Percentiles rank a stretch among this genome's conserved stretches.
Conservation (phyloP, 129 eudicot species). For the Escallonia rubra region DNA sequence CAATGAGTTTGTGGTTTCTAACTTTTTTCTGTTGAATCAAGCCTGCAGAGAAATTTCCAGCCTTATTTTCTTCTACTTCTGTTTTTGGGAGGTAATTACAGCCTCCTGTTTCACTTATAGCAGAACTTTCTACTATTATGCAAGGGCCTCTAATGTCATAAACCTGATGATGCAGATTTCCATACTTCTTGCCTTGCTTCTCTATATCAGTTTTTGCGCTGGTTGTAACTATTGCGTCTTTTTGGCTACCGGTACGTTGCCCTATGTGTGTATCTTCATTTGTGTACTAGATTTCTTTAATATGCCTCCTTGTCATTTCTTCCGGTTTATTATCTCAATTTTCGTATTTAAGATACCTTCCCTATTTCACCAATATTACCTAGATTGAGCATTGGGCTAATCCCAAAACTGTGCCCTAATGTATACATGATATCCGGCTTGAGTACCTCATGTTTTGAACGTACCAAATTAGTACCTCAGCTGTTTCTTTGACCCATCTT, state of each 20-base stretch:
- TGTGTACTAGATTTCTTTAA: background rate
- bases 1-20: too few relatives aligned
- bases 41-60: slow-evolving; percentile 96
- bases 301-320: background rate
- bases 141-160: too few relatives aligned
- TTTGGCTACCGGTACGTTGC: slow-evolving; percentile 76
- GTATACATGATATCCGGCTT: too few relatives aligned
- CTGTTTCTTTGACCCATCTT: too few relatives aligned
- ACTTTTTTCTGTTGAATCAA: slow-evolving; percentile 2
- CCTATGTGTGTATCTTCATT: too few relatives aligned
- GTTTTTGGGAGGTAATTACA: slow-evolving; percentile 66
- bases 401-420: too few relatives aligned
- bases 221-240: slow-evolving; percentile 41
- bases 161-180: slow-evolving; percentile 57
- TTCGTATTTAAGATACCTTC: too few relatives aligned
- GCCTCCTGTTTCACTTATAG: background rate
- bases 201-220: slow-evolving; percentile 53
- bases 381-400: too few relatives aligned
- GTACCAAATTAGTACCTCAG: too few relatives aligned
- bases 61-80: slow-evolving; percentile 61
- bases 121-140: background rate
- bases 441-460: too few relatives aligned
- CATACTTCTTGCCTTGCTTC: slow-evolving; percentile 88
- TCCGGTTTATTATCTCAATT: too few relatives aligned
- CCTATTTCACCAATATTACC: too few relatives aligned